These are phyloP conservation scores for Daldinia vernicosa DNA, from an alignment of 495 filamentous ascomycete genomes.

Conservation along the genomic window DNA sequence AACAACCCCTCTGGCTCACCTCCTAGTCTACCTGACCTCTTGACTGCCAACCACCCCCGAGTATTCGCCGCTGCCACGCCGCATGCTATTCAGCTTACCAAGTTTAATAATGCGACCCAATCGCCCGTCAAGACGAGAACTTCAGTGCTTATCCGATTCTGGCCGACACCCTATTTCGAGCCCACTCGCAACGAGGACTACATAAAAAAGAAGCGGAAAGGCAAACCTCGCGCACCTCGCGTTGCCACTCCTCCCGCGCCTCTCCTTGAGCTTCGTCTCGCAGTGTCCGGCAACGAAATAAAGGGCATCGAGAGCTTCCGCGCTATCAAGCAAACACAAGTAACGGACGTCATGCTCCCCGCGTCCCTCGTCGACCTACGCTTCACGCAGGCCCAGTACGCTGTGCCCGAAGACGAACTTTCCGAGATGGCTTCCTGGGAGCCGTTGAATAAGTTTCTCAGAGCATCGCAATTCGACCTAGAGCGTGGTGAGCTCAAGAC, in stretches of 20 bases:
- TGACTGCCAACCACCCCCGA: conserved; percentile 26
- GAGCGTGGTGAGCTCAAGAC: conserved; percentile 47
- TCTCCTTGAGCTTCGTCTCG: conserved; percentile 52
- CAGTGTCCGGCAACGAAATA: conserved; percentile 40
- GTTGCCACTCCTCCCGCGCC: conserved; percentile 37
- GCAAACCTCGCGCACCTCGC: background rate
- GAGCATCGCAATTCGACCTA: conserved; percentile 48
- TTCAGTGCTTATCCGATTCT: conserved; percentile 35
- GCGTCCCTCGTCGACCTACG: conserved; percentile 51
- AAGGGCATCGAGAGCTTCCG: conserved; percentile 33
- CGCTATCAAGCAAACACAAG: conserved; percentile 27
- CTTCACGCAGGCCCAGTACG: conserved; percentile 49
- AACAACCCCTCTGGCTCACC: conserved; percentile 8
- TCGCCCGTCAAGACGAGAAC: conserved; percentile 14
- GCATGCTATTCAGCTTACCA: conserved; percentile 41
- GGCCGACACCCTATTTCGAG: conserved; percentile 24
- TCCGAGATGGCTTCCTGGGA: conserved; percentile 37
- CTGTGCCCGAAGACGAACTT: conserved; percentile 29
- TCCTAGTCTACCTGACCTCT: conserved; percentile 16
- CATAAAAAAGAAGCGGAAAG: background rate
- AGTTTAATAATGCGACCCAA: conserved; percentile 8
- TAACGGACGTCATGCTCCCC: conserved; percentile 51
- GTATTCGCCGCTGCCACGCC: conserved; percentile 35
- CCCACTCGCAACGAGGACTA: conserved; percentile 6
- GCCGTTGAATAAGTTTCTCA: conserved; percentile 51